Percentiles rank a stretch among this genome's conserved stretches.
Conservation (phyloP, 2,329 filamentous ascomycete species). For the Ceratocystis huliohia region DNA sequence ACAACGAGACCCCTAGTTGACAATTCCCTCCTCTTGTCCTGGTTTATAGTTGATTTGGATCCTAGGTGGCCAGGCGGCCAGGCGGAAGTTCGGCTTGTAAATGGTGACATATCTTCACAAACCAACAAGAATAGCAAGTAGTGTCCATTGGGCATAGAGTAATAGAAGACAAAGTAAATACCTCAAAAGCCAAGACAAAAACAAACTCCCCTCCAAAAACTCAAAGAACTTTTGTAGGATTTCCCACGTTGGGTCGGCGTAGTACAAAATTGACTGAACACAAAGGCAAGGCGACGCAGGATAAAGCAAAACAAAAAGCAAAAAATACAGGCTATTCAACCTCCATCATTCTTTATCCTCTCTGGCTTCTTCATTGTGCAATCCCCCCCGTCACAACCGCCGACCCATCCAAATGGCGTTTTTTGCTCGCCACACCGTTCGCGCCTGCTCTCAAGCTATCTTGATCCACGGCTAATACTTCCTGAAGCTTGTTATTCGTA, state of each 20-base stretch:
- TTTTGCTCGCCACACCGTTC: background rate
- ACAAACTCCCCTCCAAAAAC: too few species aligned
- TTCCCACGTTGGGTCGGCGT: too few species aligned
- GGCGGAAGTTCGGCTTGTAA: background rate
- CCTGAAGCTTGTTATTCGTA: background rate
- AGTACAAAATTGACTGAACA: too few species aligned
- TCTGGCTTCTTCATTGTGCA: background rate
- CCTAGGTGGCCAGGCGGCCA: too few species aligned
- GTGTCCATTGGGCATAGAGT: too few species aligned
- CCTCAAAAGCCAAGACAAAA: too few species aligned
- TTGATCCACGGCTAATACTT: background rate
- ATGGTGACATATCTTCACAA: background rate
- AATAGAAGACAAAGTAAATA: too few species aligned
- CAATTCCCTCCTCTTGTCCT: too few species aligned
- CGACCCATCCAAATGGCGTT: background rate
- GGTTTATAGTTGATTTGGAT: too few species aligned
- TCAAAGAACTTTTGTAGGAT: too few species aligned
- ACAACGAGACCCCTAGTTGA: too few species aligned
- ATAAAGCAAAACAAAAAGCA: background rate
- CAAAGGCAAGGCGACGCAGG: background rate
- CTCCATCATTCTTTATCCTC: background rate
- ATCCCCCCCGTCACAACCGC: background rate
- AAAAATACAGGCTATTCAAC: background rate
- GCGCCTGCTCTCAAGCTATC: background rate
- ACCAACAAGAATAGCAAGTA: too few species aligned